Percentiles rank a stretch among this genome's conserved stretches.
Conservation (phyloP, 208 protist species). For the Leishmania aethiopica region DNA sequence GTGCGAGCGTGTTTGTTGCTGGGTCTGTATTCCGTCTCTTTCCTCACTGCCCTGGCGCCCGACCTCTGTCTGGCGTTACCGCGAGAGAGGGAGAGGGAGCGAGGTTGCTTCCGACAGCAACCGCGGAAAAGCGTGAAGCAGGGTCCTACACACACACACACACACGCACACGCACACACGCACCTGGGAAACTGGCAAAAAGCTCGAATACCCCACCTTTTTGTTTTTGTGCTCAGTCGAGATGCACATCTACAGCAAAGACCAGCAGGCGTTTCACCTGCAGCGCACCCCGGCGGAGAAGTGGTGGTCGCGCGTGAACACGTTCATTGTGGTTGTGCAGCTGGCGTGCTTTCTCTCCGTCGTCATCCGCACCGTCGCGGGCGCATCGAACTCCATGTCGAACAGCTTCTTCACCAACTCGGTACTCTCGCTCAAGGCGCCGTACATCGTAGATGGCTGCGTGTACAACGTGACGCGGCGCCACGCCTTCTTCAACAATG, state of each 20-base stretch:
- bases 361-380: slow-evolving; percentile 53
- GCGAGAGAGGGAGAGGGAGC: too few species aligned
- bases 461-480: slow-evolving; percentile 33
- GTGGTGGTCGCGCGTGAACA: slow-evolving; percentile 70
- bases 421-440: slow-evolving; percentile 35
- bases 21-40: too few species aligned
- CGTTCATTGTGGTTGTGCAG: slow-evolving; percentile 58
- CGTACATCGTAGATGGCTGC: slow-evolving; percentile 41
- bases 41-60: too few species aligned
- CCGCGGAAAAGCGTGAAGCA: too few species aligned
- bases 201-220: too few species aligned
- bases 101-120: too few species aligned
- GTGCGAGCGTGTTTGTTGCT: background rate
- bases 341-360: slow-evolving; percentile 65
- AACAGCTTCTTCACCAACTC: slow-evolving; percentile 66
- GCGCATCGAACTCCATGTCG: slow-evolving; percentile 49
- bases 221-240: too few species aligned
- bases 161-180: background rate
- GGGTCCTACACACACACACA: background rate
- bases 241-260: slow-evolving; percentile 88
- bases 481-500: slow-evolving; percentile 60
- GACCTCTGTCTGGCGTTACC: too few species aligned
- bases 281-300: slow-evolving; percentile 62
- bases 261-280: slow-evolving; percentile 81
- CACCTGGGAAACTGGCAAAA: background rate